Base-by-base conservation (phyloP, 2,329 filamentous ascomycete species). In the Zopfia rhizophila region DNA sequence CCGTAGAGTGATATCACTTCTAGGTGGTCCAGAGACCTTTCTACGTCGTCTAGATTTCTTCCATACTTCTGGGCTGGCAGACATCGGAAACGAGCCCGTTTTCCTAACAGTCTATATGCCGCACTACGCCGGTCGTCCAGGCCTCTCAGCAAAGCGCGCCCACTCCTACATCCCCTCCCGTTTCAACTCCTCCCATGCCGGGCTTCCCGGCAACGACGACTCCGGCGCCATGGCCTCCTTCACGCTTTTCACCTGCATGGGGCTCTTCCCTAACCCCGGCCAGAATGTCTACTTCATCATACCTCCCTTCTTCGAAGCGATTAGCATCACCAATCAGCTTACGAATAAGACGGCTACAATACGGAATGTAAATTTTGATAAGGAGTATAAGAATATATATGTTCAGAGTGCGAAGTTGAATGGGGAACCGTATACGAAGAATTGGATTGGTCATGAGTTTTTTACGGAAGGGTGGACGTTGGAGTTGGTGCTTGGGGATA, bases 271-370 rank as follows among this genome's bases (percentile, higher is more conserved):
- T 0, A 77, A 75, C 32, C 73, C 76, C 1, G 76, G 76, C 0
- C 75, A 78, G 38, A 71, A 78, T 47, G 73, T 79, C 11, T 78
- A 78, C 40, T 68, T 78, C 38, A 76, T 79, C 45, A 75, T 67
- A 6, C 72, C 76, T 7, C 75, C 76, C 0, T 78, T 76, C 58
- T 78, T 78, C 54, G 64, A 73, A 28, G 60, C 66, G 5, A 65
- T 76, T 24, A 70, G 62, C 30, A 59, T 77, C 14, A 72, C 59
- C 2, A 73, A 70, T 29, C 64, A 69, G n/a, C 39, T 68, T 4
- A 77, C 72, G 0, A 72, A 72, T 5, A 72, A 70, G 21, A 74
- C 65, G 2, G 73, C 75, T 1, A 75, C 70, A 1, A 72, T 77
- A 12, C 61, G 63, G 7, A 66, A 58, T 30, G 41, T 72, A 14